These are phyloP conservation scores for Mariannaea elegans DNA, from an alignment of 2,329 filamentous ascomycete genomes.

Conservation along the genomic window DNA sequence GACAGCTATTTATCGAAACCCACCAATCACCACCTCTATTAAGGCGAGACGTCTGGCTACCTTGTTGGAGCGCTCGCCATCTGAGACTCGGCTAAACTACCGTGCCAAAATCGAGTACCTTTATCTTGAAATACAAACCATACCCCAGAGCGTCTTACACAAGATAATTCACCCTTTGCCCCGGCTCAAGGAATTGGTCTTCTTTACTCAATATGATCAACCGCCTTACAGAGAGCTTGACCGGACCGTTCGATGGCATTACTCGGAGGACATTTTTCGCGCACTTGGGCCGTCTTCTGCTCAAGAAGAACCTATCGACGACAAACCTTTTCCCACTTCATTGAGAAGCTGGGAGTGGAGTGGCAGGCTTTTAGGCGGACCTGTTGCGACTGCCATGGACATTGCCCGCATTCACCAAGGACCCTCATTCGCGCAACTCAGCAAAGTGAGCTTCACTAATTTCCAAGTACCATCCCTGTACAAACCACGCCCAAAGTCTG, in stretches of 20 bases:
- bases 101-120: constrained; percentile 75
- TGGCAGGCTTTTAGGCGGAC: constrained; percentile 58
- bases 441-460: constrained; percentile 68
- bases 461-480: constrained; percentile 65
- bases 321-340: constrained; percentile 45
- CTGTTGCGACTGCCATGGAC: constrained; percentile 56
- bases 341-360: constrained; percentile 71
- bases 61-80: constrained; percentile 63
- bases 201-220: constrained; percentile 75
- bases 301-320: constrained; percentile 42
- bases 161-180: constrained; percentile 71
- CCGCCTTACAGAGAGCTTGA: constrained; percentile 71
- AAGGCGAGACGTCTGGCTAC: constrained; percentile 57
- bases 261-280: constrained; percentile 71
- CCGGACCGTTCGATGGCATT: constrained; percentile 71
- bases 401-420: constrained; percentile 62
- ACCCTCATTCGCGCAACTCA: constrained; percentile 64
- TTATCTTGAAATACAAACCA: constrained; percentile 75
- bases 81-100: constrained; percentile 68
- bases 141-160: constrained; percentile 53
- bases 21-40: constrained; percentile 63
- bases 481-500: constrained; percentile 46
- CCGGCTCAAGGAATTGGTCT: constrained; percentile 73
- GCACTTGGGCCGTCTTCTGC: constrained; percentile 65
- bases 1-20: constrained; percentile 74